These are phyloP conservation scores for Cryptococcus sp. DNA, from an alignment of 1,284 basidiomycete genomes.

Conservation along the genomic window DNA sequence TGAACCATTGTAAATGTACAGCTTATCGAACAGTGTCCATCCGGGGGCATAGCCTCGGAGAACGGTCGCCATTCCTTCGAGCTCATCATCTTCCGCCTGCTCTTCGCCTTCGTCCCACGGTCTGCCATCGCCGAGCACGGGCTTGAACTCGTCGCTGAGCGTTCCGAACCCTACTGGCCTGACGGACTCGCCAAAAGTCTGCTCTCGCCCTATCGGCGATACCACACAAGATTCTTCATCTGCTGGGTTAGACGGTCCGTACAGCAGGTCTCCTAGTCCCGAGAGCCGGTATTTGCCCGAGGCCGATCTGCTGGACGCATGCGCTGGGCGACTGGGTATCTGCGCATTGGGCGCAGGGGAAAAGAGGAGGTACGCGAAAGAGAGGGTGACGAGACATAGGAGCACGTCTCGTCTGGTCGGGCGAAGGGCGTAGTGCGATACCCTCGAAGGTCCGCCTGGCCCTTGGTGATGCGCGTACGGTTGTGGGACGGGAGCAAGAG, in stretches of 20 bases:
- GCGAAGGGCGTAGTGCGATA: conserved; percentile 22
- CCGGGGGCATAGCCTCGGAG: conserved; percentile 46
- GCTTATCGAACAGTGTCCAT: conserved; percentile 50
- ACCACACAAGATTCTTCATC: background rate
- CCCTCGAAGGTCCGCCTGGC: background rate
- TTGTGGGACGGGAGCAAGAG: conserved; percentile 6
- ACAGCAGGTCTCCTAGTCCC: background rate
- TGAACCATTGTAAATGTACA: conserved; percentile 74
- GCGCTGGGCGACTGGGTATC: background rate
- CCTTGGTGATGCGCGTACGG: background rate
- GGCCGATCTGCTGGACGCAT: background rate
- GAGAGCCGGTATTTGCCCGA: background rate
- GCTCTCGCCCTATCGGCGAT: conserved; percentile 11
- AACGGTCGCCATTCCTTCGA: conserved; percentile 27
- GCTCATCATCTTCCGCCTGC: conserved; percentile 33
- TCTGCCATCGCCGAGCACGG: conserved; percentile 3
- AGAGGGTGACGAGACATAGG: conserved; percentile 43
- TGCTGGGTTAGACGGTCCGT: background rate
- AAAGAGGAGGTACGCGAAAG: conserved; percentile 44
- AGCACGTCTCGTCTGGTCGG: conserved; percentile 48
- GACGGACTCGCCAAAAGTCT: conserved; percentile 30
- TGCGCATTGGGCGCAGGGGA: conserved; percentile 10
- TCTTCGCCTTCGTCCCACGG: conserved; percentile 26
- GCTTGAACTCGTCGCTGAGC: conserved; percentile 1
- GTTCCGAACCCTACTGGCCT: conserved; percentile 12